Evolutionary conservation across 2,329 filamentous ascomycete species (phyloP), one percentile per base, ranked within the genome.

Genomic region (Diatrype stigma): DNA sequence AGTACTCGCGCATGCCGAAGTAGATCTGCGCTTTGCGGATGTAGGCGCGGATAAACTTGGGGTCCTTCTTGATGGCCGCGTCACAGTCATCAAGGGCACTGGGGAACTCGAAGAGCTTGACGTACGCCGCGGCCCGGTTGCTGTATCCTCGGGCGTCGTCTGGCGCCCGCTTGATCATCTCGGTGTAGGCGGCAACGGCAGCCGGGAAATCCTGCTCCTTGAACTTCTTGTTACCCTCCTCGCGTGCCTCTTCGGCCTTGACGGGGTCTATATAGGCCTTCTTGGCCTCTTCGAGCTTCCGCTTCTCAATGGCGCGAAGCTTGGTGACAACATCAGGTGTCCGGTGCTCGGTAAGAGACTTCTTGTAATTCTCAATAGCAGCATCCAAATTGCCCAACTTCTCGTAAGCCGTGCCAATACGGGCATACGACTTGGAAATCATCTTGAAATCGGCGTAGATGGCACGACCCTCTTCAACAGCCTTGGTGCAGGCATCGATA

Each of bases 1-100:
- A 96, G 79, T 96, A 97, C 72, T 99, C 93, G 71, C 94, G 90
- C 94, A 99, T 99, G 63, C 91, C 91, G 61, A 94, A 91, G 71
- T 93, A 90, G 40, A 91, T 90, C 74, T 97, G 92, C 0, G 92
- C 92, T 79, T 96, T 97, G 68, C 94, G 87, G 63, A 99, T 87
- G 72, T 97, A 97, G 7, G 94, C 94, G 51, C 93, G 86, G 73
- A 97, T 93, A 72, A 99, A 99, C 66, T 86, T 87, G 51, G 88
- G 81, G 64, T 99, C 94, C 62, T 86, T 88, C 80, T 90, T 88
- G 75, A 96, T 95, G 42, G 94, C 94, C 60, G 82, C 77, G 70
- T 96, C 86, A 71, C 94, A 97, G 75, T 99, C 95, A 46, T 91
- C 84, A 37, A 99, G 85, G 1, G 94, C 95, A 59, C 87, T 89